A percentile compares a stretch with the other conserved stretches of the same genome.
Evolutionary conservation across 257 asterid species (phyloP).

Genomic region (Fraxinus pennsylvanica): DNA sequence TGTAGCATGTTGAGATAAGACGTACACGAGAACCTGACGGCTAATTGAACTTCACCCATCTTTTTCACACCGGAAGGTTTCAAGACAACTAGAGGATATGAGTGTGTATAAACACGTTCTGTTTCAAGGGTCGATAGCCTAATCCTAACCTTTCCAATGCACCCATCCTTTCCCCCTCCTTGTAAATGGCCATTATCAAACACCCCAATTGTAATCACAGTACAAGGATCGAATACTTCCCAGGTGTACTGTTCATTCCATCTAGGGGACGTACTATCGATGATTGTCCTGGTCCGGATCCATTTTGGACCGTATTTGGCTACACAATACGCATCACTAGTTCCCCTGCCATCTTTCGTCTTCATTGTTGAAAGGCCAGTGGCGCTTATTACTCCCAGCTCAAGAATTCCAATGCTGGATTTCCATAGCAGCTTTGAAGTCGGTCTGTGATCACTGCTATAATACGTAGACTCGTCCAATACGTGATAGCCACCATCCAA

Average conservation of each 20-base stretch:
- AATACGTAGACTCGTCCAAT: slow-evolving; percentile 69
- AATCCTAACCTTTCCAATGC: slow-evolving; percentile 83
- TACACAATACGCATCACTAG: slow-evolving; percentile 73
- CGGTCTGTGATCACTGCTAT: slow-evolving; percentile 75
- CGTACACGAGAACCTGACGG: slow-evolving; percentile 69
- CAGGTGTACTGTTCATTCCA: slow-evolving; percentile 94
- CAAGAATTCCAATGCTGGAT: slow-evolving; percentile 66
- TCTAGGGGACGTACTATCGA: slow-evolving; percentile 57
- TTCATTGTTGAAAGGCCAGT: slow-evolving; percentile 62
- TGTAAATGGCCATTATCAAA: slow-evolving; percentile 70
- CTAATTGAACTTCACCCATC: slow-evolving; percentile 79
- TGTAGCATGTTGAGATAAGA: slow-evolving; percentile 67
- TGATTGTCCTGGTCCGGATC: slow-evolving; percentile 78
- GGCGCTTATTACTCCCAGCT: slow-evolving; percentile 72
- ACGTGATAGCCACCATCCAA: slow-evolving; percentile 92
- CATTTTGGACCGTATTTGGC: slow-evolving; percentile 85
- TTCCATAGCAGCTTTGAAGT: slow-evolving; percentile 72
- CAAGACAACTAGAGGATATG: slow-evolving; percentile 70
- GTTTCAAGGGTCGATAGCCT: slow-evolving; percentile 79
- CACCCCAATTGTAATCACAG: slow-evolving; percentile 66
- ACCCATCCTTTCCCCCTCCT: slow-evolving; percentile 53
- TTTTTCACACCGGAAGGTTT: slow-evolving; percentile 69
- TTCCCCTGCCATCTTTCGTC: slow-evolving; percentile 56
- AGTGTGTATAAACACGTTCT: slow-evolving; percentile 76
- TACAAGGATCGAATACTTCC: slow-evolving; percentile 85